Percentiles rank a stretch among this genome's conserved stretches.
These are phyloP conservation scores for Fusarium austroafricanum DNA, from an alignment of 2,329 filamentous ascomycete genomes.

Conservation along the genomic window DNA sequence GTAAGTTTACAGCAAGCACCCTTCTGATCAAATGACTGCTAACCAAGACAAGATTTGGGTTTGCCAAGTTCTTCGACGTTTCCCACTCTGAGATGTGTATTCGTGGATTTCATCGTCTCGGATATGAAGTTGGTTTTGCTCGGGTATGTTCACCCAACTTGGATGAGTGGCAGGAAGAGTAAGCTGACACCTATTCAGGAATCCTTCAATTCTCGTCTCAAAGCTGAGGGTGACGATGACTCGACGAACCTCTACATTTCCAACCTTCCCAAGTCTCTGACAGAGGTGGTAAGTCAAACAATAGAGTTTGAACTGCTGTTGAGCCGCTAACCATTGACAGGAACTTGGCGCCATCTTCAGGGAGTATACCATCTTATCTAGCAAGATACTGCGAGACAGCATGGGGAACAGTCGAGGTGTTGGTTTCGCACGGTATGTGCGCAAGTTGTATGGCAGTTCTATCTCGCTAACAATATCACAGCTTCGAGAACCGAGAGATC, in stretches of 20 bases:
- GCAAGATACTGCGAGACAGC: conserved; percentile 92
- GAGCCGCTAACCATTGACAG: conserved; percentile 53
- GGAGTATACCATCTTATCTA: conserved; percentile 86
- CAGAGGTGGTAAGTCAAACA: conserved; percentile 77
- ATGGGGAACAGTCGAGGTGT: conserved; percentile 96
- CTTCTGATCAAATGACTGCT: conserved; percentile 2
- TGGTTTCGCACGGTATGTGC: conserved; percentile 88
- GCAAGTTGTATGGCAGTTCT: not conserved
- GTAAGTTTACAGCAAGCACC: conserved; percentile 62
- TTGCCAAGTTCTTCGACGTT: conserved; percentile 92
- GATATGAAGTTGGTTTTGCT: conserved; percentile 98
- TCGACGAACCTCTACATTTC: conserved; percentile 99
- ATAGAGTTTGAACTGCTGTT: not conserved
- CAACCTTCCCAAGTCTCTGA: conserved; percentile 91
- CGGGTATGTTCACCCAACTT: conserved; percentile 67
- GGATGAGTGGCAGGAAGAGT: not conserved
- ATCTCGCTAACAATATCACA: conserved; percentile 53
- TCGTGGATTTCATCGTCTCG: conserved; percentile 90
- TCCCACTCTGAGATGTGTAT: conserved; percentile 96
- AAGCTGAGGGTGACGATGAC: conserved; percentile 88
- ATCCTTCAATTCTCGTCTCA: conserved; percentile 97
- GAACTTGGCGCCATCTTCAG: conserved; percentile 83
- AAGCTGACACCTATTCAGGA: conserved; percentile 67
- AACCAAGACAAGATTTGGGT: conserved; percentile 79
- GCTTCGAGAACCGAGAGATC: conserved; percentile 88